Evolutionary conservation across 1,284 basidiomycete genomes (phyloP), one percentile per base, ranked within the genome.

Genomic region (Takashimella tepidaria): DNA sequence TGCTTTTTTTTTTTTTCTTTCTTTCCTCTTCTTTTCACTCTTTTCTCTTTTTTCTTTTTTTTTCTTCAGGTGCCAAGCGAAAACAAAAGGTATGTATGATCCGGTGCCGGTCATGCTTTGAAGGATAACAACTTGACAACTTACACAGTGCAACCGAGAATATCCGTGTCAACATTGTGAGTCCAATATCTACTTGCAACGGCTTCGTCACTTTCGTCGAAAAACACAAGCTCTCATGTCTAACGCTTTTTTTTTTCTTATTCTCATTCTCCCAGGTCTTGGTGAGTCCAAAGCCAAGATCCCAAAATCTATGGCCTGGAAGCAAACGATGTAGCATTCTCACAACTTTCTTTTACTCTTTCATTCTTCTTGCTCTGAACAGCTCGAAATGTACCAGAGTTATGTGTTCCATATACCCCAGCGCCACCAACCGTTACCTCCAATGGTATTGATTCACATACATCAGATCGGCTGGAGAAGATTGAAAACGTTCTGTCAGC

Each of bases 161-260:
- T 72, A 73, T 41, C 74, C 74, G n/a, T 76, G 74, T 63, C 72
- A 76, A 57, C 73, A 76, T 55, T 76, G 74, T 72, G 46, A 62
- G 69, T 66, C 6, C 24, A 49, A 41, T 26, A 37, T 23, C 23
- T 24, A 16, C n/a, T n/a, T n/a, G n/a, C n/a, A n/a, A n/a, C n/a
- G n/a, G n/a, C n/a, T n/a, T n/a, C n/a, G n/a, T n/a, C n/a, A n/a
- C n/a, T n/a, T n/a, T n/a, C n/a, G n/a, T n/a, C n/a, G n/a, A n/a
- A n/a, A 16, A 37, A 6, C 23, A 5, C 5, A 8, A 20, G 24
- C 27, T 11, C 41, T 24, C 24, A n/a, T 19, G 49, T 22, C n/a
- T n/a, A n/a, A n/a, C n/a, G n/a, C n/a, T n/a, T n/a, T n/a, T n/a
- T n/a, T n/a, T n/a, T n/a, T n/a, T n/a, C n/a, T n/a, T n/a, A n/a